Percentiles rank a stretch among this genome's conserved stretches.
Evolutionary conservation across 192 early-diverging fungal species (phyloP).

Genomic region (Coemansia sp.): DNA sequence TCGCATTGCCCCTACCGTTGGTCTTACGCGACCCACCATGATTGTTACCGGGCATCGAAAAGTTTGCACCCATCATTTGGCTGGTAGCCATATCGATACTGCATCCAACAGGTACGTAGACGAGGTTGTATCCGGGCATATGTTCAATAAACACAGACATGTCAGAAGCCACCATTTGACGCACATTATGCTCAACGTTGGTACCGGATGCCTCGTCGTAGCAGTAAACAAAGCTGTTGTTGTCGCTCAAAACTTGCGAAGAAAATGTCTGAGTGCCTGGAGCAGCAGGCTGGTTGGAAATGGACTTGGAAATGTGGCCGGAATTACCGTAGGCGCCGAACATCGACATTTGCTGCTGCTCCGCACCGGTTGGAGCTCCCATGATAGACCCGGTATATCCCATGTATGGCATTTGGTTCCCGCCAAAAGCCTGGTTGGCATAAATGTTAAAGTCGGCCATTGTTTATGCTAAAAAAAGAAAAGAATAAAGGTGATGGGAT

Average conservation of each 20-base stretch:
- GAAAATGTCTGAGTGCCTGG: conserved; percentile 15
- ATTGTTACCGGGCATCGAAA: background rate
- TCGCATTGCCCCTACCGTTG: background rate
- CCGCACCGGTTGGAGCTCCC: conserved; percentile 8
- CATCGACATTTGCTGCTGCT: conserved; percentile 22
- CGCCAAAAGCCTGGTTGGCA: conserved; percentile 21
- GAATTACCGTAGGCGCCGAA: conserved; percentile 19
- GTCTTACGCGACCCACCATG: background rate
- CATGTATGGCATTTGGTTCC: conserved; percentile 14
- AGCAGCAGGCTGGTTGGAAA: conserved; percentile 2
- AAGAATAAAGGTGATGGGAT: background rate
- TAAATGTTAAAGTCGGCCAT: conserved; percentile 42
- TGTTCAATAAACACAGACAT: conserved; percentile 35
- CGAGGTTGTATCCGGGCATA: conserved; percentile 27
- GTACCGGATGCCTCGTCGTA: conserved; percentile 16
- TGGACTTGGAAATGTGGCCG: conserved; percentile 1
- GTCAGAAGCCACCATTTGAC: conserved; percentile 28
- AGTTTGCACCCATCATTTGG: background rate
- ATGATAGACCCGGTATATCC: conserved; percentile 18
- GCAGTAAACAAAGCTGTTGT: conserved; percentile 30
- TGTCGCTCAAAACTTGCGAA: conserved; percentile 29
- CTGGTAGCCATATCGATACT: conserved; percentile 12
- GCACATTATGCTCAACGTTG: conserved; percentile 18
- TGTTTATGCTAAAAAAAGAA: background rate
- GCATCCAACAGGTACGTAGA: conserved; percentile 20